Percentiles rank a stretch among this genome's conserved stretches.
These are phyloP conservation scores for Copromyces sp. DNA, from an alignment of 495 filamentous ascomycete genomes.

Conservation along the genomic window DNA sequence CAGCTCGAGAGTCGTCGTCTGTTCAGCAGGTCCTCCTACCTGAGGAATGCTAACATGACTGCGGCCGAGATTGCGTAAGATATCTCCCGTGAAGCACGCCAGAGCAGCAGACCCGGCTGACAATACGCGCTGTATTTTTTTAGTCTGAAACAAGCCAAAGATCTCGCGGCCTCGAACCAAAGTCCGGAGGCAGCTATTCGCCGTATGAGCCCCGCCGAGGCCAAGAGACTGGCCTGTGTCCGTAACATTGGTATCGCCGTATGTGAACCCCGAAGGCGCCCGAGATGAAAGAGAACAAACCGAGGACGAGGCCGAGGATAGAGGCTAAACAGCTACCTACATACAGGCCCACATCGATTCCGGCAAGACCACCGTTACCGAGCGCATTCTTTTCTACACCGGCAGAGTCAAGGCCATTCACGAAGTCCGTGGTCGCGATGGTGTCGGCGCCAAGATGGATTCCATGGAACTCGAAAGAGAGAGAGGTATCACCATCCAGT, in stretches of 20 bases:
- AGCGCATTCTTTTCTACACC: conserved; percentile 97
- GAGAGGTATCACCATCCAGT: conserved; percentile 98
- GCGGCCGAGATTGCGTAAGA: conserved; percentile 30
- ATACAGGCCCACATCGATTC: conserved; percentile 92
- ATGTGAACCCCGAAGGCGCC: conserved; percentile 20
- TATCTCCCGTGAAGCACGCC: not conserved
- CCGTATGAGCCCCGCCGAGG: conserved; percentile 68
- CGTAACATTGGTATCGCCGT: conserved; percentile 98
- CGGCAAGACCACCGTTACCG: conserved; percentile 94
- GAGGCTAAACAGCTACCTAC: conserved; percentile 15
- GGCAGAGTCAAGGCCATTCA: conserved; percentile 95
- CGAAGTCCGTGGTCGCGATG: conserved; percentile 92
- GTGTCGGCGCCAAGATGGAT: conserved; percentile 98
- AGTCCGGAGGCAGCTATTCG: conserved; percentile 35
- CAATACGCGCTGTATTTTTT: not conserved
- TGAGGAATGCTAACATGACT: conserved; percentile 12
- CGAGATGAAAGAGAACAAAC: not conserved
- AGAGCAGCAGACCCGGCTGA: not conserved
- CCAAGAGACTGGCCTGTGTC: conserved; percentile 62
- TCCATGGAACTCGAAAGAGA: conserved; percentile 98
- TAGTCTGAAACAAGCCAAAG: conserved; percentile 36
- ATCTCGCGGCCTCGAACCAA: conserved; percentile 28
- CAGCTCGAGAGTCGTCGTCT: conserved; percentile 14
- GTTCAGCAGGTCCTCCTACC: conserved; percentile 18
- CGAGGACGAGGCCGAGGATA: not conserved